Conservation (phyloP, 2,329 filamentous ascomycete genomes). For the Davidsoniella virescens region DNA sequence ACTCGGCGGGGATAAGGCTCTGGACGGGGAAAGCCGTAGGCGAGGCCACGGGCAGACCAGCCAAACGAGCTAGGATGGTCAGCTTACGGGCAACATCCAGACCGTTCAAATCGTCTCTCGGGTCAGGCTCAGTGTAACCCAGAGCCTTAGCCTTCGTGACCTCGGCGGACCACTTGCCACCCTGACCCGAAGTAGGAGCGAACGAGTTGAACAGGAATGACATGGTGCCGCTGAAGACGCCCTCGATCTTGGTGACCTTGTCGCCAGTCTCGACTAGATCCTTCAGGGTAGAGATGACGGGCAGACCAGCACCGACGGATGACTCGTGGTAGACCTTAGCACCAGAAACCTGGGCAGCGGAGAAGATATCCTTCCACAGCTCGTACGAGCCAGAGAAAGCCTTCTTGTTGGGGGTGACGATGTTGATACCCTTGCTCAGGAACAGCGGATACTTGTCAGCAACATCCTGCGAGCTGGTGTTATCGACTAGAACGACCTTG, state of each 20-base stretch:
- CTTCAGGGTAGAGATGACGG: constrained; percentile 82
- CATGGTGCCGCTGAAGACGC: constrained; percentile 95
- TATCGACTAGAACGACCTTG: constrained; percentile 77
- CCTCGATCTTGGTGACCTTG: constrained; percentile 79
- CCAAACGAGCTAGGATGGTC: constrained; percentile 79
- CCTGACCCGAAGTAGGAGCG: constrained; percentile 57
- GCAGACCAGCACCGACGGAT: constrained; percentile 82
- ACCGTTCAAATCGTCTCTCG: constrained; percentile 72
- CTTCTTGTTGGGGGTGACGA: constrained; percentile 98
- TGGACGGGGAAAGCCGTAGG: constrained; percentile 87
- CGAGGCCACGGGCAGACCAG: constrained; percentile 64
- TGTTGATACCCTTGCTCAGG: constrained; percentile 64
- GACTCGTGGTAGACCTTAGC: constrained; percentile 91
- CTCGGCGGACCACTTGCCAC: constrained; percentile 77
- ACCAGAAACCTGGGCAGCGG: constrained; percentile 49
- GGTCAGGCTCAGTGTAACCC: constrained; percentile 83
- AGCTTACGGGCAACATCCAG: constrained; percentile 89
- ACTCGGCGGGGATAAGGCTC: constrained; percentile 74
- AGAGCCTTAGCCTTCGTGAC: constrained; percentile 84
- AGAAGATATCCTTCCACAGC: constrained; percentile 79
- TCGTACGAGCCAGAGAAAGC: constrained; percentile 71
- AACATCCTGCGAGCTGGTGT: constrained; percentile 79
- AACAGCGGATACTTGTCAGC: constrained; percentile 71
- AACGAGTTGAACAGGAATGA: constrained; percentile 98
- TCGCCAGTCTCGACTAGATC: constrained; percentile 93